Evolutionary conservation across 352 stramenopile genomes (phyloP), one percentile per base, ranked within the genome.

Genomic region (Phytopythium helicoides): DNA sequence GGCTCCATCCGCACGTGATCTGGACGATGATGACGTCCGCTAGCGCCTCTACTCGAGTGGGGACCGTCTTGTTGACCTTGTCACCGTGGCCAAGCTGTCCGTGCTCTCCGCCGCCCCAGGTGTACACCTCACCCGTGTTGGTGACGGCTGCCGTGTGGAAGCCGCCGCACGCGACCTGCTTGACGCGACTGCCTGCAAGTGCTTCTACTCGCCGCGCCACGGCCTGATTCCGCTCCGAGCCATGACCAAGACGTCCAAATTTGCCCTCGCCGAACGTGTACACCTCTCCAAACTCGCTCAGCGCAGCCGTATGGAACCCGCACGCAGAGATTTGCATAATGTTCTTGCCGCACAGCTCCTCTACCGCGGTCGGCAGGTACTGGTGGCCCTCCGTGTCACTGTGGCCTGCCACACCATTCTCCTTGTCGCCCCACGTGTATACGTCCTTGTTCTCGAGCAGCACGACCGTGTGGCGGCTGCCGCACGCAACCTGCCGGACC

Each of bases 31-130:
- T 71, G 39, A 95, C 81, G 41, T 91, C 81, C 44, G 84, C 84
- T 4, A 98, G 62, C 22, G 76, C 92, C 46, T 97, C 78, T 1
- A 98, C 89, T 19, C 96, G 65, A 14, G 94, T 98, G 15, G 94
- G 93, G 35, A 90, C 85, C 21, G 95, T 90, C 72, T 96, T 96
- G 67, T 98, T 98, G 42, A 98, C 88, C 62, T 98, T 97, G 68
- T 98, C 94, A 18, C 96, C 95, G 47, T 99, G 95, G 21, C 96
- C 96, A n/a, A 99, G 78, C 64, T 98, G 94, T 6, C 92, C 92
- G 58, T 98, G 94, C 55, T 98, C 91, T 1, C 87, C 84, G 23
- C 86, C 86, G n/a, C 86, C 86, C 86, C 86, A 95, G 26, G 86
- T 94, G 64, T 87, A 95, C 45, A 95, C 79, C 47, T 95, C 79